Evolutionary conservation across 176 grass and related monocot species (phyloP).

Genomic region (Lolium rigidum): DNA sequence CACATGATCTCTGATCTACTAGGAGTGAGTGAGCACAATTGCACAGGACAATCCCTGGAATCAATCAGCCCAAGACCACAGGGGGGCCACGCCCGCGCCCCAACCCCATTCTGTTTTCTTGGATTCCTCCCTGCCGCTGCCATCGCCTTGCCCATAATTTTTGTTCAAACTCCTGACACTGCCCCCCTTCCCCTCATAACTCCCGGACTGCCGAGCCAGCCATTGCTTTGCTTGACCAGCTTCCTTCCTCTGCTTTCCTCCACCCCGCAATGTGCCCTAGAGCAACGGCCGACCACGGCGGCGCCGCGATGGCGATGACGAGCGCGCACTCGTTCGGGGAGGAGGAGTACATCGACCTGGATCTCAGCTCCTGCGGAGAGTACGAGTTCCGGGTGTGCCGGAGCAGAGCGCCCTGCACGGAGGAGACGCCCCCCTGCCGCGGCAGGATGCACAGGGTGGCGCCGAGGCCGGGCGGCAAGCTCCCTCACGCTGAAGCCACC

Average conservation of each 20-base stretch:
- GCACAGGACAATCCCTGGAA: conserved; percentile 40
- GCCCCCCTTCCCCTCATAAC: conserved; percentile 44
- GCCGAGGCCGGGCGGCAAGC: conserved; percentile 28
- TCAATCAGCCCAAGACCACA: conserved; percentile 52
- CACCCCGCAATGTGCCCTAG: conserved; percentile 50
- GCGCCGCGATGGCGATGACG: conserved; percentile 39
- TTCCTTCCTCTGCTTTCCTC: neutral
- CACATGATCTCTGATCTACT: neutral
- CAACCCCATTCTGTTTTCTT: conserved; percentile 60
- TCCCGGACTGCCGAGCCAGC: neutral
- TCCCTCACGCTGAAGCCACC: conserved; percentile 20
- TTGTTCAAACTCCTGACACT: conserved; percentile 52
- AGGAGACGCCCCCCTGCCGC: conserved; percentile 50
- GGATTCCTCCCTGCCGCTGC: conserved; percentile 55
- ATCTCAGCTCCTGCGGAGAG: conserved; percentile 59
- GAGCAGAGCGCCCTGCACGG: conserved; percentile 34
- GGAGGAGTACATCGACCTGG: conserved; percentile 81
- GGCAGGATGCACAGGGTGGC: conserved; percentile 37
- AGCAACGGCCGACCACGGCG: conserved; percentile 41
- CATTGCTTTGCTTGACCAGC: neutral
- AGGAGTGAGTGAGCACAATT: conserved; percentile 32
- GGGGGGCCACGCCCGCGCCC: conserved; percentile 18
- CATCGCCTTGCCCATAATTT: conserved; percentile 51
- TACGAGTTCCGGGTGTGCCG: conserved; percentile 52
- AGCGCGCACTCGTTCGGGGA: conserved; percentile 47